These are phyloP conservation scores for Blastobotrys robertii DNA, from an alignment of 805 yeast genomes.

Conservation along the genomic window DNA sequence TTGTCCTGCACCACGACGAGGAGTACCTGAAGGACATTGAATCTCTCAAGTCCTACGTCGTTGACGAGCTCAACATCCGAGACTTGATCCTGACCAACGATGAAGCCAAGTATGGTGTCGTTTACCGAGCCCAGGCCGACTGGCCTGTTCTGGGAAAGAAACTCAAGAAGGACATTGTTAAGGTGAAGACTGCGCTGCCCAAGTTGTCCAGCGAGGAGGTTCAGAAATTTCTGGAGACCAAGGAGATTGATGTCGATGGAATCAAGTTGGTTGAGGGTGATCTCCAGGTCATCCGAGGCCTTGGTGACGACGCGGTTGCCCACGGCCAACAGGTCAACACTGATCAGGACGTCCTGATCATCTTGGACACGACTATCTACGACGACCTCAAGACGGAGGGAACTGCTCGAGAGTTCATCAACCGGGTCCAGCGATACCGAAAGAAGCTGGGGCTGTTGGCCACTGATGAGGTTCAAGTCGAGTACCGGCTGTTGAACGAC, in stretches of 20 bases:
- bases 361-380: constrained; percentile 78
- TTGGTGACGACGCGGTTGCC: constrained; percentile 49
- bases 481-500: constrained; percentile 59
- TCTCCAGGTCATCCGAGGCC: constrained; percentile 78
- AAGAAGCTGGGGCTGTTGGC: constrained; percentile 92
- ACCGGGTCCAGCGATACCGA: constrained; percentile 95
- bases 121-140: constrained; percentile 91
- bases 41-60: constrained; percentile 65
- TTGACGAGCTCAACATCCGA: constrained; percentile 89
- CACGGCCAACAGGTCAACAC: constrained; percentile 81
- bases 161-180: constrained; percentile 85
- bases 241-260: constrained; percentile 78
- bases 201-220: constrained; percentile 72
- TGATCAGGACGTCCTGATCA: constrained; percentile 79
- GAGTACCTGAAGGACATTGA: constrained; percentile 69
- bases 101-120: constrained; percentile 85
- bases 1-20: constrained; percentile 73
- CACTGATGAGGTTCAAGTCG: constrained; percentile 88
- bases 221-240: constrained; percentile 58
- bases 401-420: constrained; percentile 88
- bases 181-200: constrained; percentile 91
- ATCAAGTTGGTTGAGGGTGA: constrained; percentile 82
- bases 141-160: constrained; percentile 99
- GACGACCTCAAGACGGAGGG: constrained; percentile 90
- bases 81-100: constrained; percentile 80